These are phyloP conservation scores for Macrophomina phaseolina DNA, from an alignment of 2,329 filamentous ascomycete species.

Conservation along the genomic window DNA sequence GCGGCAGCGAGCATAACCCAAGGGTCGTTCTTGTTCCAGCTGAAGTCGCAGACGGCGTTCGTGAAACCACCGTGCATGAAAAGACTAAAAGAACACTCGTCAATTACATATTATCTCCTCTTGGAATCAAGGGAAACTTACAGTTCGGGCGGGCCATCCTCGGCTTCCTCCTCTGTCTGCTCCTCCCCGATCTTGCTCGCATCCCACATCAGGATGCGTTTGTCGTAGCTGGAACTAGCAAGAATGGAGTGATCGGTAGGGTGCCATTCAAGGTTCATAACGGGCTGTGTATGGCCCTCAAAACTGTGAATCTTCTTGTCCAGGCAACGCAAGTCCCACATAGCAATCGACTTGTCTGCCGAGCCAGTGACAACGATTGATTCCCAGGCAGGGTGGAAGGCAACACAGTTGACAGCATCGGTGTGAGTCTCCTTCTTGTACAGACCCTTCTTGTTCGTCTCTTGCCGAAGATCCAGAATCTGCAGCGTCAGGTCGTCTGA, in stretches of 20 bases:
- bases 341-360: conserved; percentile 89
- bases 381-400: conserved; percentile 93
- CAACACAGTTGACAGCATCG: conserved; percentile 94
- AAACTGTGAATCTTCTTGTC: conserved; percentile 89
- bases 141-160: conserved; percentile 94
- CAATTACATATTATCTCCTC: neutral
- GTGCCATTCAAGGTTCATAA: conserved; percentile 94
- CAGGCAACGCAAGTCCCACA: conserved; percentile 94
- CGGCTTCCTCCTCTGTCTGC: conserved; percentile 90
- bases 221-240: conserved; percentile 90
- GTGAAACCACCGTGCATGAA: conserved; percentile 99
- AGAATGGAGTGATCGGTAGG: conserved; percentile 87
- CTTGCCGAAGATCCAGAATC: conserved; percentile 82
- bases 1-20: conserved; percentile 96
- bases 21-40: conserved; percentile 95
- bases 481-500: conserved; percentile 95
- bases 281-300: conserved; percentile 85
- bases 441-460: conserved; percentile 69
- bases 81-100: conserved; percentile 57
- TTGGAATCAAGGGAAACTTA: conserved; percentile 55
- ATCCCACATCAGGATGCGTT: conserved; percentile 96
- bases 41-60: conserved; percentile 94
- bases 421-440: conserved; percentile 77
- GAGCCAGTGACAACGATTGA: conserved; percentile 90
- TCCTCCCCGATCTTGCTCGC: conserved; percentile 90